Conservation (phyloP, 306 rosid species). For the Lathyrus tuberosus region DNA sequence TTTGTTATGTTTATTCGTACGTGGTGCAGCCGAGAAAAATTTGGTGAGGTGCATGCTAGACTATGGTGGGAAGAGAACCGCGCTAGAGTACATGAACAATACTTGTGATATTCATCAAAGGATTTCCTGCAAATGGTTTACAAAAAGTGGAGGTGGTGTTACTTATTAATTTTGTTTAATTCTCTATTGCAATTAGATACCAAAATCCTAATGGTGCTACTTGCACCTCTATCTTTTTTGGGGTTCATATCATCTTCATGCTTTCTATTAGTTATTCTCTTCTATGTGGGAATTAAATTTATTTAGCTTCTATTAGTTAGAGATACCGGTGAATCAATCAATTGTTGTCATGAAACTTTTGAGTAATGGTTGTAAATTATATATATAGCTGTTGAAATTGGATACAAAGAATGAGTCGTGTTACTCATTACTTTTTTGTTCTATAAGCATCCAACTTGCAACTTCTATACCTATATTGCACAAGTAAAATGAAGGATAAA, state of each 20-base stretch:
- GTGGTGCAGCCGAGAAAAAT: slow-evolving; percentile 85
- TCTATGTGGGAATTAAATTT: slow-evolving; percentile 51
- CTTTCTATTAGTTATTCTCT: slow-evolving; percentile 24
- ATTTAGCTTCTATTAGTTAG: slow-evolving; percentile 24
- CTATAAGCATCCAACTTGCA: slow-evolving; percentile 17
- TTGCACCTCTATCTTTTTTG: slow-evolving; percentile 48
- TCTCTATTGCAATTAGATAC: slow-evolving; percentile 43
- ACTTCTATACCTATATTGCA: not conserved
- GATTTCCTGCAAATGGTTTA: slow-evolving; percentile 37
- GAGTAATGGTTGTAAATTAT: slow-evolving; percentile 49
- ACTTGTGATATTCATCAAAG: slow-evolving; percentile 57
- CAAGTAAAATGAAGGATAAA: not conserved
- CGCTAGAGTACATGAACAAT: slow-evolving; percentile 90
- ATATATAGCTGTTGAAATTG: slow-evolving; percentile 38
- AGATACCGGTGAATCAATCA: slow-evolving; percentile 22
- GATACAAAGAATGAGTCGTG: slow-evolving; percentile 35
- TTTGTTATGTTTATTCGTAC: slow-evolving; percentile 23
- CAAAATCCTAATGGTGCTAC: slow-evolving; percentile 42
- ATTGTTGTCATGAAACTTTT: slow-evolving; percentile 25
- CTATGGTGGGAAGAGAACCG: slow-evolving; percentile 99
- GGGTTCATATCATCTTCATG: slow-evolving; percentile 23
- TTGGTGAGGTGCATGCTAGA: slow-evolving; percentile 96
- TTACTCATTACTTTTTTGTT: slow-evolving; percentile 26
- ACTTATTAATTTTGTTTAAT: slow-evolving; percentile 41
- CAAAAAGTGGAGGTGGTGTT: slow-evolving; percentile 49